Percentiles rank a stretch among this genome's conserved stretches.
Evolutionary conservation across 2,329 filamentous ascomycete species (phyloP).

Genomic region (Cladobotryum mycophilum): DNA sequence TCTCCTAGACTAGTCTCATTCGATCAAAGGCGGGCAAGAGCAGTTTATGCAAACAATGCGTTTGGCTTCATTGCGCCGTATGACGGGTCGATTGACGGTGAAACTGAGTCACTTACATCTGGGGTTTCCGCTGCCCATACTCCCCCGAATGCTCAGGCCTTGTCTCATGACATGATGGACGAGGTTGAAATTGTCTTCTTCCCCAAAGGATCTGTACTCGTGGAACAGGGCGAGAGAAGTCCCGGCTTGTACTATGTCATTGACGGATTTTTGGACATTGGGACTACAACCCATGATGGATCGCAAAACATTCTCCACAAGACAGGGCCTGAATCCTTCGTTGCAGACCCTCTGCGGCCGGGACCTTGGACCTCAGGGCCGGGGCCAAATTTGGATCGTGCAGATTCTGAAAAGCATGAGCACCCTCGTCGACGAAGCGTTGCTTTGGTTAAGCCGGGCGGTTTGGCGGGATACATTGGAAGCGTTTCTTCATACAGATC

Average conservation of each 20-base stretch:
- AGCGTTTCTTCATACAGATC: conserved; percentile 93
- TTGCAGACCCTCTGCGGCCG: conserved; percentile 9
- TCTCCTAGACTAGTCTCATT: conserved; percentile 81
- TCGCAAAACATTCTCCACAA: conserved; percentile 28
- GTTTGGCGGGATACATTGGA: conserved; percentile 88
- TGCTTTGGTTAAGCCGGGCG: conserved; percentile 89
- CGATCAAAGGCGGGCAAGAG: conserved; percentile 74
- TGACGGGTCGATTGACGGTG: conserved; percentile 67
- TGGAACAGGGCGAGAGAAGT: conserved; percentile 95
- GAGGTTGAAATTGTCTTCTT: conserved; percentile 98
- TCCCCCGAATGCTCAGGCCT: conserved; percentile 56
- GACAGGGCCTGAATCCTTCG: conserved; percentile 19
- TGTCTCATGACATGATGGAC: conserved; percentile 76
- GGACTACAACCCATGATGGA: conserved; percentile 52
- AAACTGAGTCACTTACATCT: conserved; percentile 79
- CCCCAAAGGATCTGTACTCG: conserved; percentile 85
- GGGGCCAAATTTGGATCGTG: not conserved
- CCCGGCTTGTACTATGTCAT: conserved; percentile 96
- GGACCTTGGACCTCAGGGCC: too few relatives aligned
- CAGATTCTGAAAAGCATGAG: conserved; percentile 26
- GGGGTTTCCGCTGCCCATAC: conserved; percentile 55
- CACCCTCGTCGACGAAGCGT: conserved; percentile 59
- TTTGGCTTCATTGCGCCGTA: conserved; percentile 88
- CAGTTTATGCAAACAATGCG: conserved; percentile 64
- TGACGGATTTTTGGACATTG: conserved; percentile 92